Base-by-base conservation (phyloP, 2,329 filamentous ascomycete genomes). In the Gremmenia infestans region DNA sequence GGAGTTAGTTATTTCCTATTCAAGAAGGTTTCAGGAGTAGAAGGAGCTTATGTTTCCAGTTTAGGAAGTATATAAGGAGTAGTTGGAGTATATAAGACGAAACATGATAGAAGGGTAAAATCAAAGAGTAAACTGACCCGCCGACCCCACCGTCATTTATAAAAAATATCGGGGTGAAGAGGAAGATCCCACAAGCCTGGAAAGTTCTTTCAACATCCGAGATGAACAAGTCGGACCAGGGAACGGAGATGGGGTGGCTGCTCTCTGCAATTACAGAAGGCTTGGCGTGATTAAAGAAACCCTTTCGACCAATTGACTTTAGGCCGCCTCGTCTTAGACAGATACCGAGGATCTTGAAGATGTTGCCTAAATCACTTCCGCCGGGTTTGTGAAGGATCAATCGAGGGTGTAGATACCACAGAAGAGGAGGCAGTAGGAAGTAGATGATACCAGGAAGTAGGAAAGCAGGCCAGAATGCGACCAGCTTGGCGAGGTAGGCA, bases 201-300 rank as follows among this genome's bases (percentile, higher is more conserved):
- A 88, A 75, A 58, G 87, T 87, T 71, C 88, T 86, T 53, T 79
- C 79, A 51, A 91, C 83, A 67, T 91, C 87, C 65, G 90, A 87
- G 28, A 93, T 88, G 85, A 88, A 93, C 48, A 81, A 82, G 61
- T 93, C 89, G 60, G 93, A 88, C 66, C 90, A 91, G 0, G 83
- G 86, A 82, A 92, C 91, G 82, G 86, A 89, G 0, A 56, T 50
- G 0, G 86, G 85, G 54, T 82, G 82, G 60, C 77, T 70, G 1
- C 70, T 72, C 25, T 78, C 73, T 4, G 80, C 74, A 8, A 89
- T 75, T 45, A 77, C 75, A 11, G 82, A 87, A 3, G 88, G 88
- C 72, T 87, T 88, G 52, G 83, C 83, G 5, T 77, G 68, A 14
- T 90, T 82, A 81, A 86, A 91, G 72, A 88, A 85, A 17, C 75